Base-by-base conservation (phyloP, 1,284 basidiomycete genomes). In the Austroboletus novae-zelandiae region DNA sequence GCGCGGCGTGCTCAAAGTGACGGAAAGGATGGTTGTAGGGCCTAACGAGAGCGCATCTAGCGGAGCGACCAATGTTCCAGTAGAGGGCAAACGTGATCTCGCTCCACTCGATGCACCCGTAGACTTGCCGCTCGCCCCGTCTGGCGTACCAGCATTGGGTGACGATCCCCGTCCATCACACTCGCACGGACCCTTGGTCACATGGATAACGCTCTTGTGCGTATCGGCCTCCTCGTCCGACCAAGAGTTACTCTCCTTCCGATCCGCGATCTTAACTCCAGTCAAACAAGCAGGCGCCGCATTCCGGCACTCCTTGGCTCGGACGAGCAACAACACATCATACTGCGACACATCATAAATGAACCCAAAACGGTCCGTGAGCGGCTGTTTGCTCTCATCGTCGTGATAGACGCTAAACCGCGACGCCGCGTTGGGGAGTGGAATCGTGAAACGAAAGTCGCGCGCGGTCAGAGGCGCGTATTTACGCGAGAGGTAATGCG, bases 301-400 rank as follows among this genome's bases (percentile, higher is more conserved):
- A 57, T 80, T 86, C 30, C 79, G 75, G 56, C 86, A 91, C 58
- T 89, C 86, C 69, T 78, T 75, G 32, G 88, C 87, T 40, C 89
- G 78, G 9, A 86, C 67, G 29, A 94, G 76, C 18, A 94, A 71
- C 15, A 91, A 72, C n/a, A 89, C 76, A 60, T 94, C 91, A 56
- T 92, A 89, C 60, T 81, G 77, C 23, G 84, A 83, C 11, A 93
- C 80, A 60, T 93, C 91, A 58, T 94, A 97, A 63, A 97, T 89
- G 72, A 98, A 98, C 0, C 96, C 96, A 65, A 92, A 98, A 9
- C 93, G 84, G 62, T 98, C 96, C 6, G 94, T 94, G 57, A 97
- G 74, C 2, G 85, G 83, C 41, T 85, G 78, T 37, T 82, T 80
- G 40, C 71, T 76, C 50, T 76, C 73, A 13, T 82, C 78, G 40